Conservation (phyloP, 208 protist species). For the Vickermania spadyakhi region DNA sequence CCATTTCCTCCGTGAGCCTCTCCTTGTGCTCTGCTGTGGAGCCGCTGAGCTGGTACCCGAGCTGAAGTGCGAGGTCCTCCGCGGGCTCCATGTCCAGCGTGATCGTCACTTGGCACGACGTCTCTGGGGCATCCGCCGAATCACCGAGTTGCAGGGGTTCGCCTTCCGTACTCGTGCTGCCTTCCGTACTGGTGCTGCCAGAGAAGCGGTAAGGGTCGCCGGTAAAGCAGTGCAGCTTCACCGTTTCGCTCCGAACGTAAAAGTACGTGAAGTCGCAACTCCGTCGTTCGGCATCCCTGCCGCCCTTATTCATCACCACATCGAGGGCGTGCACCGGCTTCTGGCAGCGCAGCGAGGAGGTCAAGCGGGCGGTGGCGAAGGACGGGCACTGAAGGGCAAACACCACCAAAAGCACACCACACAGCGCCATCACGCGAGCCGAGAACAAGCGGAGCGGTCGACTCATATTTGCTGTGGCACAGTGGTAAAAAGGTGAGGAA, state of each 20-base stretch:
- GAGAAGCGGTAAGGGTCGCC: no score
- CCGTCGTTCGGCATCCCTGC: constrained; percentile 9
- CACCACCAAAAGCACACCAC: no score
- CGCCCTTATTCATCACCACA: constrained; percentile 21
- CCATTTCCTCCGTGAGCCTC: constrained; percentile 12
- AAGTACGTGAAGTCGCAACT: constrained; percentile 63
- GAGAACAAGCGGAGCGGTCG: no score
- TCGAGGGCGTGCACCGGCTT: constrained; percentile 37
- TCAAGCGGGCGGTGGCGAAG: no score
- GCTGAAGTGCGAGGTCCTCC: not conserved
- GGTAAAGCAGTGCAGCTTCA: constrained; percentile 18
- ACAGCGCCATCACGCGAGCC: no score
- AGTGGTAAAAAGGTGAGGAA: no score
- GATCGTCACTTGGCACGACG: constrained; percentile 10
- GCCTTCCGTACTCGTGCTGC: no score
- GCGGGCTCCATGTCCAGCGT: not conserved
- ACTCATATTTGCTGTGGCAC: no score
- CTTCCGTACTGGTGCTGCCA: no score
- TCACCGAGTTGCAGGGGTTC: no score
- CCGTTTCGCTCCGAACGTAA: constrained; percentile 24
- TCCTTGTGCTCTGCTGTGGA: not conserved
- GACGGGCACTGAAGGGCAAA: no score
- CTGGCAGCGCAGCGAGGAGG: constrained; percentile 35
- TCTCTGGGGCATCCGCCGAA: not conserved
- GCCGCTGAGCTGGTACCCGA: not conserved